These are phyloP conservation scores for Xylaria flabelliformis DNA, from an alignment of 495 filamentous ascomycete species.

Conservation along the genomic window DNA sequence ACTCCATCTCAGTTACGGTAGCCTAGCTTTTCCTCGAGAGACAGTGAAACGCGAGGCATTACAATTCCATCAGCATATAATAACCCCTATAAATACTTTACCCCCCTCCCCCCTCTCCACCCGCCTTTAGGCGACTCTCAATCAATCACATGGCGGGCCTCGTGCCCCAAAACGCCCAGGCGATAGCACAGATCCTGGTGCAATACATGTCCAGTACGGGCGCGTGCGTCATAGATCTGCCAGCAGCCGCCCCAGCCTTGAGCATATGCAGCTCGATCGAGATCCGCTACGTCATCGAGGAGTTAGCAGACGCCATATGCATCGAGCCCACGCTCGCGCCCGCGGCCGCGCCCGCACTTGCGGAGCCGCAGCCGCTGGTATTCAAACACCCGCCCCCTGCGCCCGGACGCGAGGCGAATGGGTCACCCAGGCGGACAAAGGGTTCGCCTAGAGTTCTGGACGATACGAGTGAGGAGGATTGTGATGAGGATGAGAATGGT, in stretches of 20 bases:
- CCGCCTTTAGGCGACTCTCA: neutral
- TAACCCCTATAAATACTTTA: neutral
- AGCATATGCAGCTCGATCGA: slow-evolving; percentile 32
- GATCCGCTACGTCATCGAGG: slow-evolving; percentile 31
- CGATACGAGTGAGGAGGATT: neutral
- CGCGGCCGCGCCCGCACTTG: neutral
- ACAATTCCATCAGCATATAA: neutral
- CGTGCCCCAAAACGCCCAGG: slow-evolving; percentile 35
- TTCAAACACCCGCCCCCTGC: neutral
- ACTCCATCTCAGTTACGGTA: neutral
- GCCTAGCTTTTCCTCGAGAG: neutral
- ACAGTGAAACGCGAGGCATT: neutral
- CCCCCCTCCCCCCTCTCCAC: neutral
- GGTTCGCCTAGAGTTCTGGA: neutral
- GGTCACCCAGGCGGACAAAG: neutral
- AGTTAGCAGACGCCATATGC: slow-evolving; percentile 31
- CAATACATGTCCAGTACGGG: slow-evolving; percentile 23
- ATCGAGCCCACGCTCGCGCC: slow-evolving; percentile 31
- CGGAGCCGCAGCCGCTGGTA: neutral
- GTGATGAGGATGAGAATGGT: neutral
- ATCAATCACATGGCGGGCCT: slow-evolving; percentile 13
- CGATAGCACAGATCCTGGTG: slow-evolving; percentile 44
- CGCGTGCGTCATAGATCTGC: slow-evolving; percentile 33
- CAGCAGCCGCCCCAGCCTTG: slow-evolving; percentile 24
- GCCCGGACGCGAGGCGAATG: neutral